phyloP scores from a whole-genome alignment of 495 filamentous ascomycete species.

The Penicillium steckii region DNA sequence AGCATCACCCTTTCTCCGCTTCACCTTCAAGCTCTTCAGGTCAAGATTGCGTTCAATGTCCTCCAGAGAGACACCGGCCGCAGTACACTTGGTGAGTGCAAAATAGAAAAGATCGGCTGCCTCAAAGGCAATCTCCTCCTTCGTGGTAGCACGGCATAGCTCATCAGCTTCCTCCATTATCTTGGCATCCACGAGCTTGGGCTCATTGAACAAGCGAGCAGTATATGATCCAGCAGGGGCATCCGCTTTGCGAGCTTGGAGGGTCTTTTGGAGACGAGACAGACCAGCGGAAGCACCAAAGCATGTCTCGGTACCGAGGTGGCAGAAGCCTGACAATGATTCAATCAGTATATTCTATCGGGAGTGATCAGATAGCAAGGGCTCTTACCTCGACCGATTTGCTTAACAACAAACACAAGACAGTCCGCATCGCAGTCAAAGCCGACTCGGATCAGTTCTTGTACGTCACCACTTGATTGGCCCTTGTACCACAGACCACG shows the following conservation, averaged over 20 bases:
- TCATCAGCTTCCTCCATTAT: slow-evolving; percentile 98
- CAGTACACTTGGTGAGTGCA: slow-evolving; percentile 81
- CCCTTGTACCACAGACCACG: slow-evolving; percentile 97
- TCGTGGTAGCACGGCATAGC: slow-evolving; percentile 78
- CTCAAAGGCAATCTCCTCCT: slow-evolving; percentile 86
- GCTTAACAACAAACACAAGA: slow-evolving; percentile 81
- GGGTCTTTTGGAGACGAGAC: slow-evolving; percentile 78
- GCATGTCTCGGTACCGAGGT: slow-evolving; percentile 86
- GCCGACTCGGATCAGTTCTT: slow-evolving; percentile 81
- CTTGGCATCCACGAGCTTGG: slow-evolving; percentile 86
- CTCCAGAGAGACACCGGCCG: slow-evolving; percentile 76
- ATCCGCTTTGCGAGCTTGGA: slow-evolving; percentile 71
- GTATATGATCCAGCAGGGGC: slow-evolving; percentile 93
- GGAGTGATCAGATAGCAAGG: not conserved
- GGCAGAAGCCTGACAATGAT: slow-evolving; percentile 74
- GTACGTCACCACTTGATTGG: slow-evolving; percentile 86
- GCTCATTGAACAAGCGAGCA: slow-evolving; percentile 84
- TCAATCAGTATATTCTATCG: slow-evolving; percentile 18
- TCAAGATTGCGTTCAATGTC: slow-evolving; percentile 92
- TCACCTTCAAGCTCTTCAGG: slow-evolving; percentile 90
- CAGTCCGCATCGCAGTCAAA: slow-evolving; percentile 93
- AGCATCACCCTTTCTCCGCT: slow-evolving; percentile 85
- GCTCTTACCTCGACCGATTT: slow-evolving; percentile 70
- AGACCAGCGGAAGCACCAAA: slow-evolving; percentile 84
- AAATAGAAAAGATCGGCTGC: slow-evolving; percentile 96